These are phyloP conservation scores for Digitaria exilis DNA, from an alignment of 202 grass and related monocot genomes.

Conservation along the genomic window DNA sequence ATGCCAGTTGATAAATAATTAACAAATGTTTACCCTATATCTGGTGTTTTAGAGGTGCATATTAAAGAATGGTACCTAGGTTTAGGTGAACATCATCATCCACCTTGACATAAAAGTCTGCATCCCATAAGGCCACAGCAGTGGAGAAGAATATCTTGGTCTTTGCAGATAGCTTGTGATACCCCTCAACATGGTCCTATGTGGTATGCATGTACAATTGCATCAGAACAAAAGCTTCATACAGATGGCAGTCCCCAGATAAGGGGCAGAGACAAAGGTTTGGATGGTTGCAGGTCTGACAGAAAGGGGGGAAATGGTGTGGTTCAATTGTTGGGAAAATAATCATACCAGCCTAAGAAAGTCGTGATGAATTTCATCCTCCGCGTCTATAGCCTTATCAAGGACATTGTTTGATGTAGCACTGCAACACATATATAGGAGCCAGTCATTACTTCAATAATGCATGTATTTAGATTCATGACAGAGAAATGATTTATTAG, in stretches of 20 bases:
- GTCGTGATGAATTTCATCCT: slow-evolving; percentile 83
- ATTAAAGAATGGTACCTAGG: slow-evolving; percentile 60
- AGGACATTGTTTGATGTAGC: slow-evolving; percentile 84
- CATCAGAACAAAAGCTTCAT: slow-evolving; percentile 24
- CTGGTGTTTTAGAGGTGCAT: not conserved
- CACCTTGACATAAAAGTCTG: slow-evolving; percentile 98
- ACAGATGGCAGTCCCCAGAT: not conserved
- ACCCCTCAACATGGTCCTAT: slow-evolving; percentile 97
- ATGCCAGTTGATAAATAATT: not conserved
- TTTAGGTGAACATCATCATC: slow-evolving; percentile 99
- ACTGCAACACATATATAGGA: slow-evolving; percentile 61
- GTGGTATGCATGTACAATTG: not conserved
- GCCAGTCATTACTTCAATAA: slow-evolving; percentile 5
- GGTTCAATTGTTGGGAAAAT: slow-evolving; percentile 1
- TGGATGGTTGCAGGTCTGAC: not conserved
- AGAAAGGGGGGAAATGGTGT: not conserved
- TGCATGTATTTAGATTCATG: slow-evolving; percentile 11
- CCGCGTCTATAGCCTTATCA: slow-evolving; percentile 81
- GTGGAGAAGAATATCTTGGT: slow-evolving; percentile 98
- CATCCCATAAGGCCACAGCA: slow-evolving; percentile 90
- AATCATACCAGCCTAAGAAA: slow-evolving; percentile 90
- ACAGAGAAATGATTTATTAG: not conserved
- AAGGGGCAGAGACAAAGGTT: slow-evolving; percentile 28
- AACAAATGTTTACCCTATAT: not conserved
- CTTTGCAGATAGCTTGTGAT: slow-evolving; percentile 96